Base-by-base conservation (phyloP, 257 asterid genomes). In the Parsonsia alboflavescens region DNA sequence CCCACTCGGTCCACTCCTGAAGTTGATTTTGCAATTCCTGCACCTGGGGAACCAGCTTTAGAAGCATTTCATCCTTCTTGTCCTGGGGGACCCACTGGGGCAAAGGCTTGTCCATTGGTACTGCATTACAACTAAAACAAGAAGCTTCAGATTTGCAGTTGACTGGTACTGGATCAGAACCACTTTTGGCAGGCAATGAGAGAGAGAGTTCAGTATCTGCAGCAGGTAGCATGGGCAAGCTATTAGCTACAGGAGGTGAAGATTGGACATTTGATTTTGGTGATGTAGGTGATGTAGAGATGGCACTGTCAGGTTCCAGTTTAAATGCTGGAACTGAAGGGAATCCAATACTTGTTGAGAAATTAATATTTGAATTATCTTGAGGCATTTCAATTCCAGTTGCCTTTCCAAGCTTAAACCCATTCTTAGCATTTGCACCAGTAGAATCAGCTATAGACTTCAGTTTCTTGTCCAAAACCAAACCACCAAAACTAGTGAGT, bases 1-100 rank as follows among this genome's bases (percentile, higher is more conserved):
- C 97, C 98, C 99, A 95, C 77, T 95, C 98, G 0, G 98, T 95
- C 99, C 99, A 95, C 78, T 91, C 98, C 71, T 88, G 96, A 52
- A 93, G 96, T 84, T 95, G 96, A 77, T 80, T 86, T 79, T 95
- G 96, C 82, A 89, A 73, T 75, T 92, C 96, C 72, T 78, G 84
- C 42, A 77, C 90, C 83, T 95, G 85, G 8, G 97, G 91, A 46
- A 83, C 93, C 74, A 95, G 85, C 83, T 89, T 89, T 86, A 85
- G 75, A 24, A 95, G 86, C 91, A 88, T 86, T 82, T 89, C 97
- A 46, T 95, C 98, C 83, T 88, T 95, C 80, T 86, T 88, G 73
- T 89, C 89, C 76, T 81, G 91, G 52, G 90, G 85, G 45, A 72
- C 84, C 96, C 89, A 86, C 77, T 85, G 83, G 70, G 82, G 77